Base-by-base conservation (phyloP, 345 rosid genomes). In the Pugionium cornutum region DNA sequence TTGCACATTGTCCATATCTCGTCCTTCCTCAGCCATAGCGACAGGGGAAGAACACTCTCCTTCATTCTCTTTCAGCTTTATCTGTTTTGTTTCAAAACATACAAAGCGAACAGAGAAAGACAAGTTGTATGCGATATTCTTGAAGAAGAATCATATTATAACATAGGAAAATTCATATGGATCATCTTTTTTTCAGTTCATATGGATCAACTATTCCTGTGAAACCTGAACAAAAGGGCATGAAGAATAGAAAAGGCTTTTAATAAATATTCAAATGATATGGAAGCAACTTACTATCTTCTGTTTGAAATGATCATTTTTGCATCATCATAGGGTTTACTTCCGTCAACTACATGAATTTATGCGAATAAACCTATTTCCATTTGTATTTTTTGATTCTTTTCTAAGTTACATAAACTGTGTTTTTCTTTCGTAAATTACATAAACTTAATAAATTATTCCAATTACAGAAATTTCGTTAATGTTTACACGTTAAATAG, bases 131-230 rank as follows among this genome's bases (percentile, higher is more conserved):
- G n/a, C 2, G 4, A 18, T 37, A 18, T 59, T 51, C 37, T 54
- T 52, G 71, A 28, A 31, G 43, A 65, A 27, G 41, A 9, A 35
- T 55, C 42, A 39, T 49, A 11, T 48, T 18, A 18, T 18, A 18
- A 18, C 0, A 18, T 18, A 18, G 18, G 18, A 18, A 18, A 18
- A 25, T 53, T 52, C 46, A 66, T n/a, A 11, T 37, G 26, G 42
- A 60, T 41, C 58, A 47, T 82, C 86, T 94, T 91, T 92, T 96
- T 7, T 81, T 83, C 76, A 87, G 82, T 75, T 92, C 97, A 27
- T 92, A 89, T 1, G 94, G 94, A 63, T 92, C 98, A 76, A 89
- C 98, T 53, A 92, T 88, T 48, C 98, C 97, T 3, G 98, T 87
- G 75, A 92, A 89, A 75, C 96, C 97, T 89, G 81, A 68, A 76